Evolutionary conservation across 768 basidiomycete genomes (phyloP).

Genomic region (Boletus rex-veris): DNA sequence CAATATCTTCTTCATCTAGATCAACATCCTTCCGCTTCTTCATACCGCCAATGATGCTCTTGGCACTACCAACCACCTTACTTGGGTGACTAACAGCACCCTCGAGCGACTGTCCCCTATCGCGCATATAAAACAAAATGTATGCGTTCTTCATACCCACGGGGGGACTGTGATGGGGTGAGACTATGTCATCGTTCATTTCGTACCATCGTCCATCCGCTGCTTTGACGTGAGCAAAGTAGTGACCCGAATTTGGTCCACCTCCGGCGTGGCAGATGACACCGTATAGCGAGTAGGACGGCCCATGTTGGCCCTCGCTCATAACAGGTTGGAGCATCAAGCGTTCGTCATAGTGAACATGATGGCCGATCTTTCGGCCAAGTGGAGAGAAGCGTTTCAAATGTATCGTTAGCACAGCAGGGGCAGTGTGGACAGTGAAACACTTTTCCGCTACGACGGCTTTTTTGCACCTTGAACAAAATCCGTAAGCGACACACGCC

Average conservation of each 20-base stretch:
- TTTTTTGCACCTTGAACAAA: slow-evolving; percentile 74
- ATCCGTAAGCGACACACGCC: slow-evolving; percentile 4
- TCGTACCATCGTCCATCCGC: slow-evolving; percentile 75
- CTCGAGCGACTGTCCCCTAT: slow-evolving; percentile 71
- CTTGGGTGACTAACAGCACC: slow-evolving; percentile 45
- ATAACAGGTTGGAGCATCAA: slow-evolving; percentile 75
- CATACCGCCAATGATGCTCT: slow-evolving; percentile 45
- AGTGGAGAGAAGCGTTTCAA: slow-evolving; percentile 91
- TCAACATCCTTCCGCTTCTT: slow-evolving; percentile 46
- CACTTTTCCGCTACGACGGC: slow-evolving; percentile 86
- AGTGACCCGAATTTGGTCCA: slow-evolving; percentile 95
- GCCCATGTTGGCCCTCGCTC: slow-evolving; percentile 76
- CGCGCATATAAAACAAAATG: slow-evolving; percentile 86
- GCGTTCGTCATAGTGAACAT: slow-evolving; percentile 73
- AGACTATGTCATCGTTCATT: slow-evolving; percentile 89
- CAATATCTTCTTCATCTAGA: slow-evolving; percentile 46
- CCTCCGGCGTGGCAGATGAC: slow-evolving; percentile 91
- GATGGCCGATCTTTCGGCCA: slow-evolving; percentile 80
- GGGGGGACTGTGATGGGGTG: slow-evolving; percentile 41
- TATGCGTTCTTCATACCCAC: slow-evolving; percentile 79
- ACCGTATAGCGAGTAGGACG: slow-evolving; percentile 83
- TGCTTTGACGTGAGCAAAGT: slow-evolving; percentile 80
- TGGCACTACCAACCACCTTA: slow-evolving; percentile 22
- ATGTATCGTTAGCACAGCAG: slow-evolving; percentile 85
- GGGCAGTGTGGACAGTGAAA: slow-evolving; percentile 86